phyloP scores from a whole-genome alignment of 2,329 filamentous ascomycete genomes.

The Thielaviopsis punctulata region DNA sequence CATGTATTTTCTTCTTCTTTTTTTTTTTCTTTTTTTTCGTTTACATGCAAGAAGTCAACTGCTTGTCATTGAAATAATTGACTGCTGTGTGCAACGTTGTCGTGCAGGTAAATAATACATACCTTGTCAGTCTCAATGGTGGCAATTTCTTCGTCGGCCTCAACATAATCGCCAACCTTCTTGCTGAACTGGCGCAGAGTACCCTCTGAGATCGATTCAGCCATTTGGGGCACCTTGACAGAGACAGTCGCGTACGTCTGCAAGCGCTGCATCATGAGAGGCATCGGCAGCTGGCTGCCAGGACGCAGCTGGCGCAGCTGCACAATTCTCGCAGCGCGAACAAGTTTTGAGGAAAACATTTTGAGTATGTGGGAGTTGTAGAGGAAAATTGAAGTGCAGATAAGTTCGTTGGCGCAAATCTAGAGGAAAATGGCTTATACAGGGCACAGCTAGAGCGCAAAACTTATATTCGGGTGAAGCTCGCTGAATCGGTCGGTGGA shows the following conservation, averaged over 20 bases:
- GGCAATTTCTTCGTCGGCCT: constrained; percentile 92
- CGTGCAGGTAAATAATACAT: constrained; percentile 15
- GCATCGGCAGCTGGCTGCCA: constrained; percentile 25
- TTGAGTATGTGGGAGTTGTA: neutral
- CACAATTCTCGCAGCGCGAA: constrained; percentile 26
- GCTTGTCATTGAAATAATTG: neutral
- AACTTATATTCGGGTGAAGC: constrained; percentile 6
- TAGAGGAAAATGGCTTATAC: neutral
- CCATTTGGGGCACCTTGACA: constrained; percentile 94
- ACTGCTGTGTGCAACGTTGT: neutral
- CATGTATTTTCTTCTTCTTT: too few relatives aligned
- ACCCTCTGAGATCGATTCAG: constrained; percentile 94
- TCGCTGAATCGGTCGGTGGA: constrained; percentile 6
- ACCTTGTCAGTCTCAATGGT: constrained; percentile 99
- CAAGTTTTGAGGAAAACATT: constrained; percentile 28
- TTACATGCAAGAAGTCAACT: too few relatives aligned
- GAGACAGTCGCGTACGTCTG: constrained; percentile 59
- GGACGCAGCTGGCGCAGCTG: constrained; percentile 24
- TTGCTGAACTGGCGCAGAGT: constrained; percentile 94
- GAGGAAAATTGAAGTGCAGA: neutral
- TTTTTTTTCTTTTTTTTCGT: too few relatives aligned
- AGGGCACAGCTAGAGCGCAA: neutral
- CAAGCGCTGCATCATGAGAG: constrained; percentile 36
- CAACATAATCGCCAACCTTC: constrained; percentile 79
- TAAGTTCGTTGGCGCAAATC: neutral